Evolutionary conservation across 2,329 filamentous ascomycete species (phyloP), one percentile per base, ranked within the genome.

Genomic region (Beauveria scarabaeidicola): DNA sequence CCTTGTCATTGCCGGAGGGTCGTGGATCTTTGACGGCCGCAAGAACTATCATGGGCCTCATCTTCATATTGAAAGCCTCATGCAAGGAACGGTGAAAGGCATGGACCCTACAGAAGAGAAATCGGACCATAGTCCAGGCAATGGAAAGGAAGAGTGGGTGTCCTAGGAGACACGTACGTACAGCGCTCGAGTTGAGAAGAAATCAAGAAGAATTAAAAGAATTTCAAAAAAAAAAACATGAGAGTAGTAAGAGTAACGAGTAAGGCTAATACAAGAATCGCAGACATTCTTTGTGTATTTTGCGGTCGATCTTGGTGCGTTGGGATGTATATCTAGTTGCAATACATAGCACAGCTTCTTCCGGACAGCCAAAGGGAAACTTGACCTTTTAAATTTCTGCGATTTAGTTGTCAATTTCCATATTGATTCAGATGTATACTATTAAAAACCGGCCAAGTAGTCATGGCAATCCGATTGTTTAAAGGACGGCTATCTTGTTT

Each of bases 21-120:
- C 76, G 5, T 81, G 78, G 78, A 63, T 79, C 8, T 60, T 79
- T n/a, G 78, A 79, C 57, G 77, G 78, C 6, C 70, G 75, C n/a
- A 78, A 77, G 63, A 69, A 79, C 63, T 80, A 78, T 66, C 70
- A 41, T 40, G 55, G 54, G 10, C 60, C 44, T 21, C 46, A 59
- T 9, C 8, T 61, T 6, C 46, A 59, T n/a, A 38, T 60, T 3
- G 43, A 55, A 36, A 19, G 13, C 4, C 44, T 60, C 25, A 19
- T 36, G 15, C 43, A 51, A 13, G 58, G 58, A 2, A 29, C 32
- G 13, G 58, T 60, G 11, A 44, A 58, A n/a, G 52, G 44, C 19
- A 59, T 50, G 40, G 57, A 59, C 15, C 52, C 29, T 10, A 25
- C n/a, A 32, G 56, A 52, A 44, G 56, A 58, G 19, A 52, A 52